Evolutionary conservation across 2,329 filamentous ascomycete genomes (phyloP).

Genomic region (Orbilia ellipsospora): DNA sequence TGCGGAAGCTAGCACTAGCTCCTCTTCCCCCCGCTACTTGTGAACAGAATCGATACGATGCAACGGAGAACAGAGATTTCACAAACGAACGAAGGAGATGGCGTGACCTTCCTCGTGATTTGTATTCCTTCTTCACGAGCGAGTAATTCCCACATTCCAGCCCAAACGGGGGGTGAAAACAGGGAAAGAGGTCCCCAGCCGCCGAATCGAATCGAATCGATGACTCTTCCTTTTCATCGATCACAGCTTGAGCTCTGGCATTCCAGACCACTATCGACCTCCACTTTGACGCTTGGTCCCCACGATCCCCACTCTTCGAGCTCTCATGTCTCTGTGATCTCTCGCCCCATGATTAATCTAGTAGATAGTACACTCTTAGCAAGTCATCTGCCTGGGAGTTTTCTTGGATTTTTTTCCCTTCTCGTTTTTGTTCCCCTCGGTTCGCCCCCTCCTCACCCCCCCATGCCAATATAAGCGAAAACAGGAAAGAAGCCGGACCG

Average conservation of each 20-base stretch:
- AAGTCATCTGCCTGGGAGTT: slow-evolving; percentile 13
- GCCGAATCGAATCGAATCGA: not conserved
- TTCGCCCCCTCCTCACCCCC: slow-evolving; percentile 18
- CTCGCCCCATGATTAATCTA: slow-evolving; percentile 25
- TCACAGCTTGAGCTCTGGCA: not conserved
- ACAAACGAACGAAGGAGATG: slow-evolving; percentile 1
- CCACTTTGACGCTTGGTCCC: not conserved
- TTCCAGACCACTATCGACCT: slow-evolving; percentile 13
- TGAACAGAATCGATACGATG: not conserved
- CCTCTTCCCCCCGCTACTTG: slow-evolving; percentile 9
- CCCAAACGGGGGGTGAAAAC: not conserved
- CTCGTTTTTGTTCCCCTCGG: not conserved
- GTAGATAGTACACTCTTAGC: not conserved
- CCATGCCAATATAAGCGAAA: slow-evolving; percentile 53
- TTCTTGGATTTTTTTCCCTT: slow-evolving; percentile 13
- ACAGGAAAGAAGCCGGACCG: slow-evolving; percentile 35
- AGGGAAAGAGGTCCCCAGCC: not conserved
- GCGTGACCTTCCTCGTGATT: slow-evolving; percentile 40
- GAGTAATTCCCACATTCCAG: slow-evolving; percentile 16
- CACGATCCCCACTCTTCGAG: not conserved
- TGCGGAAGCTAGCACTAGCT: slow-evolving; percentile 48
- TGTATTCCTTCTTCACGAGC: slow-evolving; percentile 2
- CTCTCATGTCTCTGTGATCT: not conserved
- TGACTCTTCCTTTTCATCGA: slow-evolving; percentile 7
- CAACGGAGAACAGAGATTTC: slow-evolving; percentile 2